A percentile compares a stretch with the other conserved stretches of the same genome.
Evolutionary conservation across 768 basidiomycete species (phyloP).

Genomic region (Serendipita vermifera): DNA sequence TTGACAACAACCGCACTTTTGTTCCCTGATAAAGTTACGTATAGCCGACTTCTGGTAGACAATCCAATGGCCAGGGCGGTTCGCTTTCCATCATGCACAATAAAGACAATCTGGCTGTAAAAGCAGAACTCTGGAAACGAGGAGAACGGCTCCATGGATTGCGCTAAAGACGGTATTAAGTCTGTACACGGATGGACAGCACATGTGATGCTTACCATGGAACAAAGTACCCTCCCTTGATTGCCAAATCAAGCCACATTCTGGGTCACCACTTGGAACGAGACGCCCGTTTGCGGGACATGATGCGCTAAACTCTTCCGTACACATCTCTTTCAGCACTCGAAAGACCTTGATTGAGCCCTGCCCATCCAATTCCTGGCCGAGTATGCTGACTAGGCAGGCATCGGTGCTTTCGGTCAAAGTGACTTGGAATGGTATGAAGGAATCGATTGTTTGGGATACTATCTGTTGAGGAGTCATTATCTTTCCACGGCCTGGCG

Average conservation of each 20-base stretch:
- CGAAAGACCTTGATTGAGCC: background rate
- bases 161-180: background rate
- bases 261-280: background rate
- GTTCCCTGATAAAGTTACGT: conserved; percentile 28
- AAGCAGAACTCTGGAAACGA: conserved; percentile 1
- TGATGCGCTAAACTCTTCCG: too few species aligned
- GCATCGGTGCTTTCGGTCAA: background rate
- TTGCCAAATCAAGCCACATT: background rate
- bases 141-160: background rate
- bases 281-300: background rate
- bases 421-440: background rate
- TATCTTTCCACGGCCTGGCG: conserved; percentile 41
- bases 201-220: background rate
- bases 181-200: too few species aligned
- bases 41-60: conserved; percentile 26
- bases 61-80: background rate
- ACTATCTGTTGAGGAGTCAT: conserved; percentile 43
- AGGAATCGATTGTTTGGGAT: background rate
- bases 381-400: background rate
- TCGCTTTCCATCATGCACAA: background rate
- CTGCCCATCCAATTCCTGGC: background rate
- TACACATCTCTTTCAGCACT: background rate
- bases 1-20: conserved; percentile 12
- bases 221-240: background rate
- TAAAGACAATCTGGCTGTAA: background rate